These are phyloP conservation scores for Cryptomeria japonica DNA, from an alignment of 75 land plant species.

Conservation along the genomic window DNA sequence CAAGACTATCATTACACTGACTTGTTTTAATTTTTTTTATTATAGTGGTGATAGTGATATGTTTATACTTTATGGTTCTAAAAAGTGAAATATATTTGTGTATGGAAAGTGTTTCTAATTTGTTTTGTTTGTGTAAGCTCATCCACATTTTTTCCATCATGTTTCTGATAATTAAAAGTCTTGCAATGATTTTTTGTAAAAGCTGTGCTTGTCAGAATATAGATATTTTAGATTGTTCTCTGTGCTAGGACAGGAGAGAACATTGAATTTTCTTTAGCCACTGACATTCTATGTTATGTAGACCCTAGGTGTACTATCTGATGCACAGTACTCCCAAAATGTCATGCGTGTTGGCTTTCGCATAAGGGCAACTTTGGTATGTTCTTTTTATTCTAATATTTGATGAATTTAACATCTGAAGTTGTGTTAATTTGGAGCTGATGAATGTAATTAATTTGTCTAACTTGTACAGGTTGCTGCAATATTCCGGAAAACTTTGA, in stretches of 20 bases:
- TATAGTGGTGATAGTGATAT: no score
- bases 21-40: no score
- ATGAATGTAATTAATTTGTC: background rate
- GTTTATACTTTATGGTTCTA: no score
- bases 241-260: background rate
- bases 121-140: no score
- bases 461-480: constrained; percentile 76
- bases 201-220: background rate
- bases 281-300: constrained; percentile 18
- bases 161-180: no score
- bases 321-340: constrained; percentile 97
- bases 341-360: constrained; percentile 96
- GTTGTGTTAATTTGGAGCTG: background rate
- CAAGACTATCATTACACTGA: no score
- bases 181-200: background rate
- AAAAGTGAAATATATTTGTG: no score
- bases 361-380: constrained; percentile 84
- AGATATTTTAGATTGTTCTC: background rate
- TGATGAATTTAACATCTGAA: background rate
- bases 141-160: no score
- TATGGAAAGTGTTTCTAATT: no score
- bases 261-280: background rate
- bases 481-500: constrained; percentile 88
- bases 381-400: constrained; percentile 1
- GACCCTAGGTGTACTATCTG: constrained; percentile 77